These are phyloP conservation scores for Saccharomyces eubayanus DNA, from an alignment of 805 yeast genomes.

Conservation along the genomic window DNA sequence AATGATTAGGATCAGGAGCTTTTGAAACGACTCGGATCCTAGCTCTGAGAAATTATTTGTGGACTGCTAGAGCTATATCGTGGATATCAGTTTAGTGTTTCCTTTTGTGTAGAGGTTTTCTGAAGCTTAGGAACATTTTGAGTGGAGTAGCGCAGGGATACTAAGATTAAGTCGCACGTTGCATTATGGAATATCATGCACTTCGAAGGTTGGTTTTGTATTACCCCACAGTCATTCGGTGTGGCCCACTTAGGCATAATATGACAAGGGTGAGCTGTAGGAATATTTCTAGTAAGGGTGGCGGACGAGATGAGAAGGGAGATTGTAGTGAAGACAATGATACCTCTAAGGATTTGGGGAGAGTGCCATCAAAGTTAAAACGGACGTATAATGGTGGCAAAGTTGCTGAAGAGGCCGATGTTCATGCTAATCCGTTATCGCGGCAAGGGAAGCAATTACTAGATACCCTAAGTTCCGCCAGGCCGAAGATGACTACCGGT, in stretches of 20 bases:
- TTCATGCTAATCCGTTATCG: background rate
- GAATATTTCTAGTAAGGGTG: background rate
- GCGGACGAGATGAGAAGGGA: background rate
- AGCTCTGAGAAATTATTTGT: background rate
- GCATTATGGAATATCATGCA: background rate
- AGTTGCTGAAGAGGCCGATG: background rate
- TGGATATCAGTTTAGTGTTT: background rate
- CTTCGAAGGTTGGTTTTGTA: background rate
- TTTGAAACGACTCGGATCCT: background rate
- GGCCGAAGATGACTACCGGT: background rate
- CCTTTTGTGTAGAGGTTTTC: background rate
- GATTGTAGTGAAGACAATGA: background rate
- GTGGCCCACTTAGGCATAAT: background rate
- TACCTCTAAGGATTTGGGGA: background rate
- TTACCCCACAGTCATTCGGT: background rate
- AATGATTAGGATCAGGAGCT: background rate
- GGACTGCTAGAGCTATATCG: background rate
- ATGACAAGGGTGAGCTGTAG: background rate
- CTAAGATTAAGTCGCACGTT: background rate
- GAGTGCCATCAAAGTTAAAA: background rate
- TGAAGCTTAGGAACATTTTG: background rate
- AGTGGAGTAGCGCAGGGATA: background rate
- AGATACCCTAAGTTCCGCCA: background rate
- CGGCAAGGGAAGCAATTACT: background rate
- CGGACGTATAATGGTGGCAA: background rate